Evolutionary conservation across 768 basidiomycete species (phyloP).

Genomic region (Mycena pura): DNA sequence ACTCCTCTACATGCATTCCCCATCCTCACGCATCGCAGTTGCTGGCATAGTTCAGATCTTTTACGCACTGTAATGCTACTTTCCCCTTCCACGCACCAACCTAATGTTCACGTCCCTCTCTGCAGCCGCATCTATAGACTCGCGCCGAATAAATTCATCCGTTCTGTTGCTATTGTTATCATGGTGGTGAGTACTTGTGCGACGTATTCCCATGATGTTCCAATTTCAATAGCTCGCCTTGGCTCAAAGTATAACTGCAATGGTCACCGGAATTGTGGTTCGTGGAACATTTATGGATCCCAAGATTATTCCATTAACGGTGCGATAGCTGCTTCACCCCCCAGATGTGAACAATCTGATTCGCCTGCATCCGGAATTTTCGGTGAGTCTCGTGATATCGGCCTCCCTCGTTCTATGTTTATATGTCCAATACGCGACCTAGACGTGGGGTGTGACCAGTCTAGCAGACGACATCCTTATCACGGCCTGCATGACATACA

Average conservation of each 20-base stretch:
- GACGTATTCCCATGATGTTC: too few species aligned
- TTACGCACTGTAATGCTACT: background rate
- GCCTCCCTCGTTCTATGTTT: background rate
- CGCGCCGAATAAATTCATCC: background rate
- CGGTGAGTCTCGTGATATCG: background rate
- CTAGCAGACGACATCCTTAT: slow-evolving; percentile 22
- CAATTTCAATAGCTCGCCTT: background rate
- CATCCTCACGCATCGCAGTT: background rate
- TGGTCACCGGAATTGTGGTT: background rate
- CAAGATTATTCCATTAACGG: background rate
- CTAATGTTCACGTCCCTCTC: background rate
- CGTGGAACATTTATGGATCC: background rate
- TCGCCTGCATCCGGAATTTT: slow-evolving; percentile 3
- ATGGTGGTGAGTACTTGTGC: slow-evolving; percentile 1
- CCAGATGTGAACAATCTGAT: background rate
- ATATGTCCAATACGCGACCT: background rate
- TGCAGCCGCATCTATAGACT: slow-evolving; percentile 7
- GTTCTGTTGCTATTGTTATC: background rate
- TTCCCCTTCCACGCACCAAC: background rate
- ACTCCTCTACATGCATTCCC: background rate
- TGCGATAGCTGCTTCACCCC: background rate
- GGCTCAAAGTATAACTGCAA: background rate
- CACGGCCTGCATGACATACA: slow-evolving; percentile 21
- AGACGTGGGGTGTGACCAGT: slow-evolving; percentile 22
- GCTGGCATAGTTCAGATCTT: background rate